phyloP scores from a whole-genome alignment of 805 yeast species.

The Metschnikowia continentalis region DNA sequence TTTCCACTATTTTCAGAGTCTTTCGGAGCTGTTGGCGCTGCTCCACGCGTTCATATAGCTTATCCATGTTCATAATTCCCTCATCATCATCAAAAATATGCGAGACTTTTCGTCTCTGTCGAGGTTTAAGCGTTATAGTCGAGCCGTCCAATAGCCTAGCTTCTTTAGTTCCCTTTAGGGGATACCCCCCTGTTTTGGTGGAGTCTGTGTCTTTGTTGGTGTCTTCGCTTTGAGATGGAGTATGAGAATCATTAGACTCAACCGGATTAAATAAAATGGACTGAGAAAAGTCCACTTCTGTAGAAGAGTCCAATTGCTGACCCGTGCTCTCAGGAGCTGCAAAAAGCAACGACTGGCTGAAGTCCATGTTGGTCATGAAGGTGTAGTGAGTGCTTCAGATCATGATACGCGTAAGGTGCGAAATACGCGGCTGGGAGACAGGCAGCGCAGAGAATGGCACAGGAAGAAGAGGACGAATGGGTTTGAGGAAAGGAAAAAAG shows the following conservation, averaged over 20 bases:
- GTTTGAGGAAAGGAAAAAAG: too few relatives aligned
- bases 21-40: slow-evolving; percentile 10
- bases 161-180: slow-evolving; percentile 3
- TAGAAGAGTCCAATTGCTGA: not conserved
- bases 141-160: slow-evolving; percentile 14
- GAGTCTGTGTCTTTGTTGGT: not conserved
- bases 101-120: slow-evolving; percentile 2
- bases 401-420: slow-evolving; percentile 6
- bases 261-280: slow-evolving; percentile 5
- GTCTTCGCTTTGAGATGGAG: not conserved
- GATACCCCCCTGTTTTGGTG: not conserved
- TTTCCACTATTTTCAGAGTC: slow-evolving; percentile 3
- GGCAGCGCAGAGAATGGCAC: not conserved
- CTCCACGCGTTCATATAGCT: slow-evolving; percentile 15
- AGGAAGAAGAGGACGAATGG: too few relatives aligned
- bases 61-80: slow-evolving; percentile 15
- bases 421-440: slow-evolving; percentile 4
- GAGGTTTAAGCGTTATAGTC: slow-evolving; percentile 11
- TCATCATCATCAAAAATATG: slow-evolving; percentile 8
- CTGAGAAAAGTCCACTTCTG: not conserved
- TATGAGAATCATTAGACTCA: not conserved
- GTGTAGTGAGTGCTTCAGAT: not conserved
- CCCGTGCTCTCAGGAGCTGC: not conserved
- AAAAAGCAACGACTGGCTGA: slow-evolving; percentile 16
- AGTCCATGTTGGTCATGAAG: slow-evolving; percentile 14